phyloP scores from a whole-genome alignment of 2,329 filamentous ascomycete species.

The Trichophyton verrucosum region DNA sequence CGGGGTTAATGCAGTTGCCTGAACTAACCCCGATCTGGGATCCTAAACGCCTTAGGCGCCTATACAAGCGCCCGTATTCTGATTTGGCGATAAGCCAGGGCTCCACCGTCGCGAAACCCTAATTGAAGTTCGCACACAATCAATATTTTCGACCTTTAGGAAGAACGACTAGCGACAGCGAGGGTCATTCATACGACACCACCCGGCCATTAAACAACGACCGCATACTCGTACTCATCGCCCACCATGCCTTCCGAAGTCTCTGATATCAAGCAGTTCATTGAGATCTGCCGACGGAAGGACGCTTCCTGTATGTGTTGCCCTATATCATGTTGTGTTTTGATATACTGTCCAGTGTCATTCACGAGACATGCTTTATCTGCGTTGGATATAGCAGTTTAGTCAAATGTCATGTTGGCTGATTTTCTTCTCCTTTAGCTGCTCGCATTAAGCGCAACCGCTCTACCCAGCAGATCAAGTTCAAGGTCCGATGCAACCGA shows the following conservation, averaged over 20 bases:
- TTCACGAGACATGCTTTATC: constrained; percentile 8
- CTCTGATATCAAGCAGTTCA: constrained; percentile 98
- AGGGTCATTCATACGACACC: constrained; percentile 12
- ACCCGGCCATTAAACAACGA: background rate
- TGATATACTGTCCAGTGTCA: background rate
- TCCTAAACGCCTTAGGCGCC: background rate
- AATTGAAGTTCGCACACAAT: constrained; percentile 15
- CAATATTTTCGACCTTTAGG: constrained; percentile 2
- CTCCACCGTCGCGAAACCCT: constrained; percentile 15
- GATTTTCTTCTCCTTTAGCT: constrained; percentile 40
- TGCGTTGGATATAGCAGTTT: background rate
- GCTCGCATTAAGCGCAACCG: constrained; percentile 94
- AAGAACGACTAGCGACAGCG: constrained; percentile 9
- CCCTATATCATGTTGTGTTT: background rate
- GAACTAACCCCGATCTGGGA: background rate
- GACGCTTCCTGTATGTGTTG: constrained; percentile 88
- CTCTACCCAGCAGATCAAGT: constrained; percentile 88
- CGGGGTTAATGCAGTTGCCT: constrained; percentile 9
- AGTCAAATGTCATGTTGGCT: constrained; percentile 10
- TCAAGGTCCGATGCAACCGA: constrained; percentile 98
- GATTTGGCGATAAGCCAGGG: constrained; percentile 12
- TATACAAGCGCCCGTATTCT: background rate
- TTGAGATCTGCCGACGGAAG: constrained; percentile 99
- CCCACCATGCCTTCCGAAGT: constrained; percentile 94
- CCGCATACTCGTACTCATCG: constrained; percentile 4